Base-by-base conservation (phyloP, 805 yeast genomes). In the Brettanomyces anomalus region DNA sequence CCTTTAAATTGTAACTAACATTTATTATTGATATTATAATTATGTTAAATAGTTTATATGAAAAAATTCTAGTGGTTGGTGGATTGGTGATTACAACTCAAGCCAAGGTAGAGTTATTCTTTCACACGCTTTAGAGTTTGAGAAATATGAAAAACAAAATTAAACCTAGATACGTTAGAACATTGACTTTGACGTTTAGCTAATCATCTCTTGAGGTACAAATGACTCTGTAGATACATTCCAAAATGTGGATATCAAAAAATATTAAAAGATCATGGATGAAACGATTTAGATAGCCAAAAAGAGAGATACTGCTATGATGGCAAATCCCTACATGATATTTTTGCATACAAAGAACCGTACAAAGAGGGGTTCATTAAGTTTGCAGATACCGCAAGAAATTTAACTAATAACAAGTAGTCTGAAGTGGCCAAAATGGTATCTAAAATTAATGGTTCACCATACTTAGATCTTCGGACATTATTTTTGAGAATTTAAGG, bases 31-130 rank as follows among this genome's bases (percentile, higher is more conserved):
- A 14, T 28, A 11, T 10, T 28, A 28, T 14, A 28, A 28, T 28
- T 28, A 28, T n/a, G n/a, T 24, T 24, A 11, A 24, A 24, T 24
- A 39, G 55, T 40, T 14, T 84, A 85, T 56, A 61, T 68, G 2
- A 69, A 95, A 36, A 74, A 70, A 54, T 51, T 85, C 36, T 89
- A 85, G 65, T 89, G 3, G 53, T 87, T 1, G 78, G 75, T 34
- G 66, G 95, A 45, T 96, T 53, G 56, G 77, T 1, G 96, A 96
- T 0, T 88, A 85, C 64, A 85, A 72, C 51, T 63, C 88, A 0
- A 72, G 76, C 30, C 79, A 79, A 62, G 87, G 76, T 0, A 53
- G 66, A 8, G 60, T 66, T 37, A 51, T 85, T 4, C 52, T 74
- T 4, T 75, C 76, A 15, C 61, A 66, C 35, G 62, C 81, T 13